Evolutionary conservation across 2,329 filamentous ascomycete species (phyloP).

Genomic region (Xylaria digitata): DNA sequence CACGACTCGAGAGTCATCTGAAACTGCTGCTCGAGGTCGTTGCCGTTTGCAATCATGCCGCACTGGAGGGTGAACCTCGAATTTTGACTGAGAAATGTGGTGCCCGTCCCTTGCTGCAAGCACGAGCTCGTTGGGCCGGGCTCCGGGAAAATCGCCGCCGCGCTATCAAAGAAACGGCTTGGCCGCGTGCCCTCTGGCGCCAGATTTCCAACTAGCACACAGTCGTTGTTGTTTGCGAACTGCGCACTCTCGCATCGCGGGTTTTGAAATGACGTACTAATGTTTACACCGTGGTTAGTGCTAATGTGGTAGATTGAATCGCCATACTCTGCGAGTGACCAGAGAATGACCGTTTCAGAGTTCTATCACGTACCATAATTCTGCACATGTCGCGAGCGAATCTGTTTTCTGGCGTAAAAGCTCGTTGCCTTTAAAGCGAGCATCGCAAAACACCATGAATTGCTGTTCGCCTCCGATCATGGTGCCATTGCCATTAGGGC

Average conservation of each 20-base stretch:
- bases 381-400: conserved; percentile 33
- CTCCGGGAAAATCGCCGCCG: conserved; percentile 28
- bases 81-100: conserved; percentile 20
- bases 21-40: conserved; percentile 39
- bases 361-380: conserved; percentile 33
- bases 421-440: conserved; percentile 34
- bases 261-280: conserved; percentile 34
- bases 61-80: conserved; percentile 34
- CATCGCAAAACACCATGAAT: conserved; percentile 38
- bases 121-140: conserved; percentile 36
- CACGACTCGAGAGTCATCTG: conserved; percentile 37
- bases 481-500: conserved; percentile 39
- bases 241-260: conserved; percentile 39
- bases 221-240: conserved; percentile 31
- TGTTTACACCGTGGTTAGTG: conserved; percentile 6
- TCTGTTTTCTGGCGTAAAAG: conserved; percentile 35
- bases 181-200: conserved; percentile 28
- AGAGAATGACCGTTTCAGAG: background rate
- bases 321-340: background rate
- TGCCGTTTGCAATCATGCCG: conserved; percentile 28
- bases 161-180: conserved; percentile 33
- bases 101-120: conserved; percentile 31
- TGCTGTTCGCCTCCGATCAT: conserved; percentile 36
- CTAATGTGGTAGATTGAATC: background rate
- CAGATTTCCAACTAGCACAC: conserved; percentile 30